These are phyloP conservation scores for Trichosporon asahii DNA, from an alignment of 1,284 basidiomycete genomes.

Conservation along the genomic window DNA sequence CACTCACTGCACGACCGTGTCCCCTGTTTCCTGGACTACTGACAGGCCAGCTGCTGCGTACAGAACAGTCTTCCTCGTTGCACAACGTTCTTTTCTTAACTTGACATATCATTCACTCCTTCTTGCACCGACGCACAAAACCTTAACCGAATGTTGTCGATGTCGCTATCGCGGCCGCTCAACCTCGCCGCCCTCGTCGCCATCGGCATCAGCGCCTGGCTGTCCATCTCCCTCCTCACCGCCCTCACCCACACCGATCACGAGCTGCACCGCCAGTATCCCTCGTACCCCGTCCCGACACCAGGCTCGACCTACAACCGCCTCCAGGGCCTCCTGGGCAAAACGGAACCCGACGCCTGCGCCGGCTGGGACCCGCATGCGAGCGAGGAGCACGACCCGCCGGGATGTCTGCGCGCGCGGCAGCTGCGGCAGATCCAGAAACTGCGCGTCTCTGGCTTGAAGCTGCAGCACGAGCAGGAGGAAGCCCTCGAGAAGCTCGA, in stretches of 20 bases:
- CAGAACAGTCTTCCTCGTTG: not conserved
- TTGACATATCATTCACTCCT: not conserved
- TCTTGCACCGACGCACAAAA: not conserved
- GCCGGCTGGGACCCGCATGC: slow-evolving; percentile 29
- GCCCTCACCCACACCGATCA: not conserved
- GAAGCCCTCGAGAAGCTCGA: slow-evolving; percentile 27
- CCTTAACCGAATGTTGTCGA: not conserved
- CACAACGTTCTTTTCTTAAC: not conserved
- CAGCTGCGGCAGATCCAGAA: slow-evolving; percentile 39
- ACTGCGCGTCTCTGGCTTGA: slow-evolving; percentile 20
- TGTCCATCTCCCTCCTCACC: not conserved
- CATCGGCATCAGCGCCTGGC: not conserved
- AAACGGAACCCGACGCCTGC: not conserved
- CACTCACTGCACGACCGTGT: too few relatives aligned
- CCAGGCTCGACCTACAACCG: too few relatives aligned
- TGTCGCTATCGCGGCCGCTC: not conserved
- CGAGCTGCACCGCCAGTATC: not conserved
- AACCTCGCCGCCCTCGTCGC: not conserved
- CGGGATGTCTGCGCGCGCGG: slow-evolving; percentile 33
- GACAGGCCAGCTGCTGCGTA: not conserved
- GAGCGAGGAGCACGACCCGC: slow-evolving; percentile 29
- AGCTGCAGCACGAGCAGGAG: not conserved
- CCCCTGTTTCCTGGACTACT: not conserved
- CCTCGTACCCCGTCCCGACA: too few relatives aligned
- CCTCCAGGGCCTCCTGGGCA: not conserved